Base-by-base conservation (phyloP, 495 filamentous ascomycete species). In the Tuber microsphaerosporum region DNA sequence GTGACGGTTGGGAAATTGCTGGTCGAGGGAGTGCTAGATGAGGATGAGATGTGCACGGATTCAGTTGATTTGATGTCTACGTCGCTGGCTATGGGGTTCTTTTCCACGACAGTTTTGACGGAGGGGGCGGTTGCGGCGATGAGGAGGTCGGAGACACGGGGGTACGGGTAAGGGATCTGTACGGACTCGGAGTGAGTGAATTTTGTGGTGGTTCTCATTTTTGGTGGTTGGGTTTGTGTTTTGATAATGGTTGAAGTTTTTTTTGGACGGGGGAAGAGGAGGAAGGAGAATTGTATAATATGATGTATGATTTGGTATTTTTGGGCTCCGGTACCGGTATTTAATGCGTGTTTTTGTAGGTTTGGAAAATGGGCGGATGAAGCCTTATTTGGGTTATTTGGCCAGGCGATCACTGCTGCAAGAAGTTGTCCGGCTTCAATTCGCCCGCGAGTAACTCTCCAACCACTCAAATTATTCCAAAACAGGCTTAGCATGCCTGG, bases 21-120 rank as follows among this genome's bases (percentile, higher is more conserved):
- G 22, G 41, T 26, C 5, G 75, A 68, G 73, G 71, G 26, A 26
- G 43, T 7, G 31, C 39, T 70, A 17, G 51, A 73, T 22, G 70
- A 41, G 61, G 75, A 44, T 31, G 72, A 71, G 65, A 75, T 70
- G 69, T 45, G 43, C 14, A 77, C 65, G 9, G 48, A 73, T 31
- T 77, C 72, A 34, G 69, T 77, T 43, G 44, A 51, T 14, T 26
- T 61, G 22, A 61, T 61, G 51, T 8, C 26, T 14, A 26, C 22
- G 51, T 61, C 12, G n/a, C 10, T 46, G 45, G 51, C 51, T 10
- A 61, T 61, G 22, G 51, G 45, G n/a, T 6, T 61, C n/a, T 61
- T 61, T 61, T 61, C n/a, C n/a, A 26, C 0, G 7, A 5, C 12
- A 26, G 48, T 2, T 61, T 61, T 61, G 51, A 75, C 8, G 39